Evolutionary conservation across 2,329 filamentous ascomycete genomes (phyloP).

Genomic region (Thelonectria blattea): DNA sequence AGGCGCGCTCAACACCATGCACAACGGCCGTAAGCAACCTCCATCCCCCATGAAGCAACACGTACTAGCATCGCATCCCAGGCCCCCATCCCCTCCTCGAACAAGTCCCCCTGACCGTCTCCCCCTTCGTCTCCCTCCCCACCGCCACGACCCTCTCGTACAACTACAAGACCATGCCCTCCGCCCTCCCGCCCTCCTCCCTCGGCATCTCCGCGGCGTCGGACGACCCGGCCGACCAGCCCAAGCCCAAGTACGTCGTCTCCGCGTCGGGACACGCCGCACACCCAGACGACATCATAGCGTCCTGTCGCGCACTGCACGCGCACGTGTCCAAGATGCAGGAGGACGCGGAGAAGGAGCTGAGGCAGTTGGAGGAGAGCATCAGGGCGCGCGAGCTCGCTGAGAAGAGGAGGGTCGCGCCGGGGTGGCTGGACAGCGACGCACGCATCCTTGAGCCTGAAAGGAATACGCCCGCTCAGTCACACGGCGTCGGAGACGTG

Average conservation of each 20-base stretch:
- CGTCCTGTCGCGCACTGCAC: conserved; percentile 79
- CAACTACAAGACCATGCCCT: conserved; percentile 90
- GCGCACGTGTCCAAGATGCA: conserved; percentile 75
- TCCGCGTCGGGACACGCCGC: conserved; percentile 81
- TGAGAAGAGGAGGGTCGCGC: conserved; percentile 80
- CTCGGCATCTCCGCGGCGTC: conserved; percentile 46
- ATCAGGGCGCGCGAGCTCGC: conserved; percentile 71
- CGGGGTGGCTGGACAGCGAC: conserved; percentile 81
- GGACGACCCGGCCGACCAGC: conserved; percentile 43
- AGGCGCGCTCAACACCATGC: conserved; percentile 32
- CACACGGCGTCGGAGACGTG: conserved; percentile 35
- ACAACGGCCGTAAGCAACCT: conserved; percentile 44
- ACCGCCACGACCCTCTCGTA: conserved; percentile 91
- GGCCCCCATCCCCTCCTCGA: conserved; percentile 86
- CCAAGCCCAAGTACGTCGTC: conserved; percentile 75
- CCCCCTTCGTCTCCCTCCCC: conserved; percentile 90
- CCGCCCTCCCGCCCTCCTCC: conserved; percentile 70
- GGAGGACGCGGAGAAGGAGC: conserved; percentile 68
- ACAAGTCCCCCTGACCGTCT: conserved; percentile 91
- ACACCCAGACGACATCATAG: conserved; percentile 84
- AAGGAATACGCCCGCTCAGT: conserved; percentile 46
- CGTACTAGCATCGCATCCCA: conserved; percentile 43
- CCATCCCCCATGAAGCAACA: background rate
- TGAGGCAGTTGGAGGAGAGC: conserved; percentile 73
- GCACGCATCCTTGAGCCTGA: conserved; percentile 69